Evolutionary conservation across 257 asterid species (phyloP).

Genomic region (Dorcoceras hygrometricum): DNA sequence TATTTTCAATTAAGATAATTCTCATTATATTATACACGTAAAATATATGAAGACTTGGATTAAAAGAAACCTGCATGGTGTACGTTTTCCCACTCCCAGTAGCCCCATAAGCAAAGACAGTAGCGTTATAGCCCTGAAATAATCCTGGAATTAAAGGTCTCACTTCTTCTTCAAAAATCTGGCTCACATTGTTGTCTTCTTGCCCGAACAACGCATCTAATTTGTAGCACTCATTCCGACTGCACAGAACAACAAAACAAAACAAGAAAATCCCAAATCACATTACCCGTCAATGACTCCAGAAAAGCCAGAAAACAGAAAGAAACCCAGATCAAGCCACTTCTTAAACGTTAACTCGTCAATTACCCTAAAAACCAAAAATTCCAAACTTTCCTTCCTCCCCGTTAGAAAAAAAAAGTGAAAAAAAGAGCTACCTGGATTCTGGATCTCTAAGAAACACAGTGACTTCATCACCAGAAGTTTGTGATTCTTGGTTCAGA

Average conservation of each 20-base stretch:
- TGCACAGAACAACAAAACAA: conserved; percentile 24
- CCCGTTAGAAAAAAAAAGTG: too few relatives aligned
- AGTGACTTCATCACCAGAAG: too few relatives aligned
- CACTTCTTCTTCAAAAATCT: conserved; percentile 70
- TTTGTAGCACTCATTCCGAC: conserved; percentile 82
- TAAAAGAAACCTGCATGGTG: conserved; percentile 78
- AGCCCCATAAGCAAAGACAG: conserved; percentile 93
- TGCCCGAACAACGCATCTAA: conserved; percentile 68
- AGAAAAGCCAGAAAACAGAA: not conserved
- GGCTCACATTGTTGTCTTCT: conserved; percentile 53
- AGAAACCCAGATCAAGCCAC: not conserved
- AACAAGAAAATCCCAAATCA: not conserved
- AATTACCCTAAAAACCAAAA: not conserved
- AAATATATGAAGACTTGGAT: not conserved
- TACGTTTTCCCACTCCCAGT: conserved; percentile 96
- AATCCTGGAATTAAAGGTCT: conserved; percentile 71
- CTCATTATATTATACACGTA: not conserved
- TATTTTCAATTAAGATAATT: too few relatives aligned
- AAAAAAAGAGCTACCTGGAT: too few relatives aligned
- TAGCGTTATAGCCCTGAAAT: conserved; percentile 68
- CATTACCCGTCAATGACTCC: not conserved
- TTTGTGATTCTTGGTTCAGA: too few relatives aligned
- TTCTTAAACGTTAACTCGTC: not conserved
- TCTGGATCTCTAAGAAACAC: too few relatives aligned
- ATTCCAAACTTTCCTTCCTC: not conserved